These are phyloP conservation scores for Citrus glauca DNA, from an alignment of 345 rosid genomes.

Conservation along the genomic window DNA sequence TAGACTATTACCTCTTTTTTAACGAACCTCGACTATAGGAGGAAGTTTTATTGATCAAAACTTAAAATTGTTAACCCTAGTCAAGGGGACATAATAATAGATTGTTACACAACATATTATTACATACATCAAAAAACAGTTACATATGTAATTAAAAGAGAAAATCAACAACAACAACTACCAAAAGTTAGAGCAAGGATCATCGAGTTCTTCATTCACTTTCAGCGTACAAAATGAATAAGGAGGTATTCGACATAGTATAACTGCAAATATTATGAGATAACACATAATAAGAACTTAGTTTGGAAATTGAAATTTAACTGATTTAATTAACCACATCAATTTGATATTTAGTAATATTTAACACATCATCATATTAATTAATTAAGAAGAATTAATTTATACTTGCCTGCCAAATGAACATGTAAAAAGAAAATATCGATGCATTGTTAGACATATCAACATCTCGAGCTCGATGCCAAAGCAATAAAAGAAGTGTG, in stretches of 20 bases:
- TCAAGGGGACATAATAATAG: no score
- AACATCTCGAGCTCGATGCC: constrained; percentile 20
- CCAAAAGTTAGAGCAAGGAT: no score
- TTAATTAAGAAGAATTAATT: no score
- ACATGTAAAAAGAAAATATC: constrained; percentile 24
- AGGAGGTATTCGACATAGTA: constrained; percentile 30
- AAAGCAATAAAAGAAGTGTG: constrained; percentile 15
- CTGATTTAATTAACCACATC: no score
- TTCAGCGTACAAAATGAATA: constrained; percentile 28
- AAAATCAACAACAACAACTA: no score
- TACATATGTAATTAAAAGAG: no score
- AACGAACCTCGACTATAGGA: accelerated
- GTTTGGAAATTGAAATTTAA: no score
- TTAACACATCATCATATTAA: background rate
- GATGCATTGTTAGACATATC: constrained; percentile 21
- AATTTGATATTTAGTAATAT: no score
- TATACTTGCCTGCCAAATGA: constrained; percentile 28
- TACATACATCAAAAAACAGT: background rate
- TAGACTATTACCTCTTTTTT: no score
- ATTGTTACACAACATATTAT: background rate
- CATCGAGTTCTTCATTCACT: background rate
- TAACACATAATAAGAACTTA: no score
- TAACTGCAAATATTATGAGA: constrained; percentile 12
- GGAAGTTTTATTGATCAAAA: no score
- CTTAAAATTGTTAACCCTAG: no score